Percentiles rank a stretch among this genome's conserved stretches.
These are phyloP conservation scores for Chaetomium sp. DNA, from an alignment of 2,329 filamentous ascomycete genomes.

Conservation along the genomic window DNA sequence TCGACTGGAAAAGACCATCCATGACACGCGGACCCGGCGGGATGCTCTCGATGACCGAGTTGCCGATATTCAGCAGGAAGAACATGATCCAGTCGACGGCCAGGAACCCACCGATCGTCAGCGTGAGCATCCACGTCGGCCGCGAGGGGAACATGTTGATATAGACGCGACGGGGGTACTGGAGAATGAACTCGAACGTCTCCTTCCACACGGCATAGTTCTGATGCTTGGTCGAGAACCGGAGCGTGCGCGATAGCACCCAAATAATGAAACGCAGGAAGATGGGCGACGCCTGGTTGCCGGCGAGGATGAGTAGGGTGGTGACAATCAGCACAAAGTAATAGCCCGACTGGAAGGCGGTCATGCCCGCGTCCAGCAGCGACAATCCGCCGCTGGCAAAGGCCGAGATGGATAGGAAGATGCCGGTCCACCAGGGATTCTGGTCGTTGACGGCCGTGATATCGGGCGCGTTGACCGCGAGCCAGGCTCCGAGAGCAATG, in stretches of 20 bases:
- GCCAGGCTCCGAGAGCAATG: conserved; percentile 62
- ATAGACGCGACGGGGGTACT: conserved; percentile 61
- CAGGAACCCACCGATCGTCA: conserved; percentile 62
- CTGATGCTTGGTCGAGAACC: conserved; percentile 42
- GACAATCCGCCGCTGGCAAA: conserved; percentile 73
- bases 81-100: conserved; percentile 67
- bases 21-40: conserved; percentile 58
- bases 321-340: conserved; percentile 56
- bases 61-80: conserved; percentile 66
- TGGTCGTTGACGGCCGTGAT: conserved; percentile 57
- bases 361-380: conserved; percentile 66
- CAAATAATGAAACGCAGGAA: conserved; percentile 64
- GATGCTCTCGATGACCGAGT: conserved; percentile 56
- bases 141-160: conserved; percentile 65
- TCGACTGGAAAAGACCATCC: conserved; percentile 66
- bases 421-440: conserved; percentile 68
- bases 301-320: conserved; percentile 61
- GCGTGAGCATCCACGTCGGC: conserved; percentile 67
- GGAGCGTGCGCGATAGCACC: conserved; percentile 49
- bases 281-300: conserved; percentile 67
- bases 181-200: conserved; percentile 57
- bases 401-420: conserved; percentile 67
- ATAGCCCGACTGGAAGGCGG: conserved; percentile 55
- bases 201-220: conserved; percentile 48
- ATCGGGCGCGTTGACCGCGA: conserved; percentile 53